Percentiles rank a stretch among this genome's conserved stretches.
phyloP scores from a whole-genome alignment of 352 stramenopile genomes.

The Thalassiosira pacifica region DNA sequence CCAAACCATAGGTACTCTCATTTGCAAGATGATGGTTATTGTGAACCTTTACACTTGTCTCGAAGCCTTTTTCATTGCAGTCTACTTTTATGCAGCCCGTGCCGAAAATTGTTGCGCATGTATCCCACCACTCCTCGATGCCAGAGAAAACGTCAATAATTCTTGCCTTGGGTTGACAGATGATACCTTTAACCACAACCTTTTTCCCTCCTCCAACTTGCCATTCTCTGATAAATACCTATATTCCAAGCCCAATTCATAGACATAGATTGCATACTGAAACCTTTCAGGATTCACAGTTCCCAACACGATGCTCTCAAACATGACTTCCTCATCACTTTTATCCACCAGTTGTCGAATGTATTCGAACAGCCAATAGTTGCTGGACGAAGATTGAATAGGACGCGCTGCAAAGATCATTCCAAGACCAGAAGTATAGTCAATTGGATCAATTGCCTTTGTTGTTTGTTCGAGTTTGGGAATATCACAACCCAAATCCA shows the following conservation, averaged over 20 bases:
- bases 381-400: conserved; percentile 68
- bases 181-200: conserved; percentile 70
- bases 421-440: conserved; percentile 67
- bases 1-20: no score
- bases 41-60: no score
- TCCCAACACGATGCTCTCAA: conserved; percentile 74
- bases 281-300: conserved; percentile 68
- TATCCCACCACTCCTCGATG: conserved; percentile 60
- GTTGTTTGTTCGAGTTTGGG: not conserved
- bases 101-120: conserved; percentile 18
- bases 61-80: no score
- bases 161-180: conserved; percentile 69
- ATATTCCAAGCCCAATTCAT: conserved; percentile 80
- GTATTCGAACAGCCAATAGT: conserved; percentile 86
- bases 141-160: conserved; percentile 66
- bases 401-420: conserved; percentile 63
- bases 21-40: no score
- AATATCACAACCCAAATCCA: conserved; percentile 72
- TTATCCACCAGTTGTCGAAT: conserved; percentile 59
- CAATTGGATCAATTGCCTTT: conserved; percentile 62
- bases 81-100: conserved; percentile 36
- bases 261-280: conserved; percentile 80
- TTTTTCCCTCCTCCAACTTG: conserved; percentile 66
- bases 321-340: conserved; percentile 59
- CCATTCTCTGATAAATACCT: conserved; percentile 72